Base-by-base conservation (phyloP, 2,329 filamentous ascomycete genomes). In the Chaetomiaceae sp. region DNA sequence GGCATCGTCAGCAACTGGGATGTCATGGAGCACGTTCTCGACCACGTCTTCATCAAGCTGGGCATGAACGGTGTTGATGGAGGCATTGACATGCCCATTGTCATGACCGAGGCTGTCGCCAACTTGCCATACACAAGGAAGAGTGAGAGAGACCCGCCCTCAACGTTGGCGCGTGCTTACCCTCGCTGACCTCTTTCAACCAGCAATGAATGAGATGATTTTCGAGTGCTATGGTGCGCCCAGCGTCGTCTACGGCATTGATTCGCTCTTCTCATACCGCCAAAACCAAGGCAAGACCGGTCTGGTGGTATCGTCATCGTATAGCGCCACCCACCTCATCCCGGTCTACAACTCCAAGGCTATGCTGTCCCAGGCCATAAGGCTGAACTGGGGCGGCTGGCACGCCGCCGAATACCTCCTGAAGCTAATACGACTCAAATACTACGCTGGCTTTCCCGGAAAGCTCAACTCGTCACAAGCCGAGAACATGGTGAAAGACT, bases 1-100 rank as follows among this genome's bases (percentile, higher is more conserved):
- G 91, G 90, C 54, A 84, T 98, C 38, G 81, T 97, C 50, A 90
- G 88, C 65, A 97, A 97, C 63, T 98, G 94, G 89, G 93, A 98
- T 66, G 90, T 89, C 27, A 89, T 95, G 81, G 93, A 98, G 66
- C 89, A 91, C 48, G 75, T 96, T 5, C 69, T 98, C 38, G 93
- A 98, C 68, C 96, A 96, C 65, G 78, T 90, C 34, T 98, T 98
- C 65, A 75, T 96, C 56, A 97, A 96, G 68, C 71, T 98, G 45
- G 93, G 93, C 4, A 76, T 98, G 57, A 88, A 94, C 55, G 81
- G 81, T 14, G 72, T 73, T 4, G 79, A 84, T 39, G 88, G 87
- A 8, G 73, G 78, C 19, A 81, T 98, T 52, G 88, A 91, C 58
- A 74, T 89, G 58, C 90, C 91, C 1, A 79, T 98, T 50, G 84